Base-by-base conservation (phyloP, 345 rosid species). In the Populus pruinosa region DNA sequence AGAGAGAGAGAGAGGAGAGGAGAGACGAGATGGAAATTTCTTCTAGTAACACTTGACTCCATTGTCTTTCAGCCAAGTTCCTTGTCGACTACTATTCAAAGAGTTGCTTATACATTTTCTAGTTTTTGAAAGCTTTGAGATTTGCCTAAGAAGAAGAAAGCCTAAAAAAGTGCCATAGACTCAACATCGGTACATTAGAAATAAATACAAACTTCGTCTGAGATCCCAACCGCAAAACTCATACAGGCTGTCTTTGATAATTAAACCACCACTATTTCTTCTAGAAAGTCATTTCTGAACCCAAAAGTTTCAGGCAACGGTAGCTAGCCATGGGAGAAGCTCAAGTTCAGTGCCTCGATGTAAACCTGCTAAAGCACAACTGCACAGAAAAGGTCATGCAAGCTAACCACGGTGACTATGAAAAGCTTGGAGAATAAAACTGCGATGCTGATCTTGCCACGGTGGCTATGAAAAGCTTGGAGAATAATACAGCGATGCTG, bases 361-460 rank as follows among this genome's bases (percentile, higher is more conserved):
- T 12, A 5, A 73, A 76, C 77, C 39, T 31, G 73, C 39, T 64
- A 38, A 38, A 16, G 61, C 72, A 71, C 21, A 49, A 69, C 49
- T 33, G 53, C 62, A 41, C n/a, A 72, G 80, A 59, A 69, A 35
- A 20, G 14, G 70, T 80, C 77, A 36, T 55, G 65, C 72, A 44
- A 38, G 23, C 70, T 29, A 65, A 33, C 64, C 61, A 17, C 69
- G 13, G 79, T 53, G 21, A 33, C 82, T 87, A 86, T 67, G 85
- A 85, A 70, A 82, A 83, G 73, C 89, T 83, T 4, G 86, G 82
- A 74, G 89, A 73, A 80, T 87, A 89, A 62, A 78, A 79, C 12
- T 74, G 71, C 25, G 79, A 13, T 27, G 86, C 36, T 6, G 89
- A 82, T 78, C 82, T 79, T 23, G 77, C 64, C 61, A 17, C 69